A percentile compares a stretch with the other conserved stretches of the same genome.
These are phyloP conservation scores for Hansenula anomala DNA, from an alignment of 1,139 yeast species.

Conservation along the genomic window DNA sequence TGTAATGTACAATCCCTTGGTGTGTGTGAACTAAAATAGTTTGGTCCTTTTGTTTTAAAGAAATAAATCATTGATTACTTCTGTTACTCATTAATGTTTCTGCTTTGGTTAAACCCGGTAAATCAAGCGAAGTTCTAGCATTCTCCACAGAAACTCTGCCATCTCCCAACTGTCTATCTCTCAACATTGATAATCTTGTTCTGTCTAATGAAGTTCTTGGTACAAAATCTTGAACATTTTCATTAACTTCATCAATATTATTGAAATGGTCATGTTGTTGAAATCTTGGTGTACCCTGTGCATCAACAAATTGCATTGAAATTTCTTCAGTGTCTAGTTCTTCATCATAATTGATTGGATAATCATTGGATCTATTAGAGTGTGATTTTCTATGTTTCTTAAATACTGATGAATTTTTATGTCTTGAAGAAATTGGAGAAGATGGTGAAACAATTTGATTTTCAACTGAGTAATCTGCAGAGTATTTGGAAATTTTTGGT, in stretches of 20 bases:
- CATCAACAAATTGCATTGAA: constrained; percentile 25
- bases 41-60: neutral
- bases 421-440: constrained; percentile 9
- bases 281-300: constrained; percentile 23
- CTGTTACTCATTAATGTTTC: constrained; percentile 25
- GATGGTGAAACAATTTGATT: constrained; percentile 8
- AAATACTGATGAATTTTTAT: constrained; percentile 11
- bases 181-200: constrained; percentile 30
- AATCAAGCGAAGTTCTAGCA: constrained; percentile 33
- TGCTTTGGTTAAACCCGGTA: constrained; percentile 34
- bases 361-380: constrained; percentile 8
- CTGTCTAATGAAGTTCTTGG: constrained; percentile 31
- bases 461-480: constrained; percentile 15
- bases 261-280: constrained; percentile 9
- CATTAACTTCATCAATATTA: constrained; percentile 5
- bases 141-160: constrained; percentile 31
- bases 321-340: constrained; percentile 24
- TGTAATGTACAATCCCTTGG: too few relatives aligned
- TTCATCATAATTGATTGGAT: constrained; percentile 16
- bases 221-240: constrained; percentile 6
- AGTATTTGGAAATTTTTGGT: constrained; percentile 27
- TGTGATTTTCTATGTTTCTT: constrained; percentile 6
- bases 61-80: constrained; percentile 7
- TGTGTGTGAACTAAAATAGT: too few relatives aligned
- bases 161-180: constrained; percentile 29